Evolutionary conservation across 345 rosid genomes (phyloP).

Genomic region (Eucalyptus erythrocorys): DNA sequence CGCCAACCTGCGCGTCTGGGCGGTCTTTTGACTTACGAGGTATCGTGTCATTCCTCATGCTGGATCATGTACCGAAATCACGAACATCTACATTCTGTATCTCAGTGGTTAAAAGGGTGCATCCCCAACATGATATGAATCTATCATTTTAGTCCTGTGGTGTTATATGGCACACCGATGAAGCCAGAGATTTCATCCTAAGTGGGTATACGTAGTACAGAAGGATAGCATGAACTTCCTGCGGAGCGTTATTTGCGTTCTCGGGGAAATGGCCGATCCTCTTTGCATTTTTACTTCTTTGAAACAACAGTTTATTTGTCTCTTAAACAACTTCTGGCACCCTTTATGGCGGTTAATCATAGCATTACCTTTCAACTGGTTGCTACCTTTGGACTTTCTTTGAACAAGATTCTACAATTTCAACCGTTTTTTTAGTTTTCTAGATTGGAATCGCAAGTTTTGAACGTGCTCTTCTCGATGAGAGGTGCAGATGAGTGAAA

Average conservation of each 20-base stretch:
- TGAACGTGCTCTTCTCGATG: not conserved
- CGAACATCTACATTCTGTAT: not conserved
- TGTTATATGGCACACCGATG: not conserved
- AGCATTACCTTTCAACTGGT: not conserved
- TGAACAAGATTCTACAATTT: not conserved
- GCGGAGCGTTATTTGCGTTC: not conserved
- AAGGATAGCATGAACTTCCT: not conserved
- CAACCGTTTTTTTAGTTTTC: not conserved
- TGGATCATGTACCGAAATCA: not conserved
- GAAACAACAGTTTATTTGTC: not conserved
- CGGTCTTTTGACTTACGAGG: slow-evolving; percentile 13
- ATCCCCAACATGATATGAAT: not conserved
- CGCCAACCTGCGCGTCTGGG: slow-evolving; percentile 1
- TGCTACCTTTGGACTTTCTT: not conserved
- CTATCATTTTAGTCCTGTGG: not conserved
- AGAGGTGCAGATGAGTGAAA: not conserved
- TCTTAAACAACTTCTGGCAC: not conserved
- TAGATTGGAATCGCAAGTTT: not conserved
- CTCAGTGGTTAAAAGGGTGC: not conserved
- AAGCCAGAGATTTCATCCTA: not conserved
- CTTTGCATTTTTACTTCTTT: not conserved
- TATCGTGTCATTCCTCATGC: not conserved
- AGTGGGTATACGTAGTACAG: not conserved
- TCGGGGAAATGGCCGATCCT: not conserved
- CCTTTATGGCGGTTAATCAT: not conserved